phyloP scores from a whole-genome alignment of 306 rosid species.

The Elaeagnus macrophylla region DNA sequence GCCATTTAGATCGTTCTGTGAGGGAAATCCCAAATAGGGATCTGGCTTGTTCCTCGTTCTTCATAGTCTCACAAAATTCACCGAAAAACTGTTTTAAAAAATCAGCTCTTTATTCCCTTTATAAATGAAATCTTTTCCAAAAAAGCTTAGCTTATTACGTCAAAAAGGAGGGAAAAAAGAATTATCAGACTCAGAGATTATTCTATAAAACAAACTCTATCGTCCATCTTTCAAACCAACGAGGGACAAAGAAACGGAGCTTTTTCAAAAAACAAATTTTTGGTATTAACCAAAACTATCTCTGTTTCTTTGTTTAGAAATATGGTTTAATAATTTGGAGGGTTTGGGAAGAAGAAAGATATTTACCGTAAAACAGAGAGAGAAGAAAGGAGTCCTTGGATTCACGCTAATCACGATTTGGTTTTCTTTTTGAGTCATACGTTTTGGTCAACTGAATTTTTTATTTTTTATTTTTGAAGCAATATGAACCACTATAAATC shows the following conservation, averaged over 20 bases:
- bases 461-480: neutral
- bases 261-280: neutral
- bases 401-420: constrained; percentile 10
- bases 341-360: neutral
- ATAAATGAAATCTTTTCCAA: neutral
- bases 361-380: neutral
- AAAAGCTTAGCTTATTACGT: neutral
- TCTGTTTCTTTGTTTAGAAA: neutral
- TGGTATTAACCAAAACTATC: neutral
- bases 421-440: neutral
- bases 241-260: neutral
- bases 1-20: constrained; percentile 64
- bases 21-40: constrained; percentile 67
- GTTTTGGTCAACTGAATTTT: too few species aligned
- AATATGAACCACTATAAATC: too few species aligned
- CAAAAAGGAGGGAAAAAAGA: neutral
- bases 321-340: neutral
- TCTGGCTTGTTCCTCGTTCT: constrained; percentile 36
- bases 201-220: neutral
- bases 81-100: neutral
- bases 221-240: neutral
- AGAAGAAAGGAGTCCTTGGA: neutral
- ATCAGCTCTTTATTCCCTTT: too few species aligned
- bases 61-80: constrained; percentile 23
- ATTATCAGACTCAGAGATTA: neutral